Conservation (phyloP, 2,329 filamentous ascomycete genomes). For the Claviceps sorghi region DNA sequence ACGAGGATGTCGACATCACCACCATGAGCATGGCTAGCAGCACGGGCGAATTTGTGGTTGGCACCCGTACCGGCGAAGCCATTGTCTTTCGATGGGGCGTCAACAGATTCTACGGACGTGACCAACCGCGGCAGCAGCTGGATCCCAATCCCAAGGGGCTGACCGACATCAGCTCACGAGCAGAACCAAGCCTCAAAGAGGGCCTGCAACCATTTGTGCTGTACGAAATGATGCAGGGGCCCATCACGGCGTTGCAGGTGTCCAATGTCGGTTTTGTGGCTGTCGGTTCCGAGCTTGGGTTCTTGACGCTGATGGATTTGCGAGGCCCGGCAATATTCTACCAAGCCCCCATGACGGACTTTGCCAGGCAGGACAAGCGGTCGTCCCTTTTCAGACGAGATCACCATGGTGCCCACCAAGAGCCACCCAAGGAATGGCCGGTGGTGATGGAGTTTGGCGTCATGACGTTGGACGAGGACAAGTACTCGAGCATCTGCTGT, state of each 20-base stretch:
- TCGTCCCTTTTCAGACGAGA: constrained; percentile 49
- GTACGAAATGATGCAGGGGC: constrained; percentile 69
- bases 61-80: constrained; percentile 69
- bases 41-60: constrained; percentile 74
- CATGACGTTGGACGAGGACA: constrained; percentile 83
- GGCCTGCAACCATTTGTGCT: constrained; percentile 68
- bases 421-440: constrained; percentile 52
- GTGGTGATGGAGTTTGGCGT: constrained; percentile 81
- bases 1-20: constrained; percentile 60
- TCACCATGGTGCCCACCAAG: constrained; percentile 18
- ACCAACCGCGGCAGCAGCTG: constrained; percentile 30
- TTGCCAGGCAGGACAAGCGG: constrained; percentile 63
- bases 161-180: constrained; percentile 57
- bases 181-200: constrained; percentile 60
- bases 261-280: constrained; percentile 91
- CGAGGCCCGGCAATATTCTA: constrained; percentile 77
- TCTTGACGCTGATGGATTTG: constrained; percentile 70
- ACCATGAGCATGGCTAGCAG: constrained; percentile 66
- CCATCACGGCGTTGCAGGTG: constrained; percentile 64
- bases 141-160: constrained; percentile 53
- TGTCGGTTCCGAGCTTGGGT: constrained; percentile 70
- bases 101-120: constrained; percentile 58
- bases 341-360: constrained; percentile 54
- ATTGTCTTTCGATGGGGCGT: constrained; percentile 77
- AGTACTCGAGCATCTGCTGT: constrained; percentile 85